Base-by-base conservation (phyloP, 495 filamentous ascomycete species). In the Sordaria brevicollis region DNA sequence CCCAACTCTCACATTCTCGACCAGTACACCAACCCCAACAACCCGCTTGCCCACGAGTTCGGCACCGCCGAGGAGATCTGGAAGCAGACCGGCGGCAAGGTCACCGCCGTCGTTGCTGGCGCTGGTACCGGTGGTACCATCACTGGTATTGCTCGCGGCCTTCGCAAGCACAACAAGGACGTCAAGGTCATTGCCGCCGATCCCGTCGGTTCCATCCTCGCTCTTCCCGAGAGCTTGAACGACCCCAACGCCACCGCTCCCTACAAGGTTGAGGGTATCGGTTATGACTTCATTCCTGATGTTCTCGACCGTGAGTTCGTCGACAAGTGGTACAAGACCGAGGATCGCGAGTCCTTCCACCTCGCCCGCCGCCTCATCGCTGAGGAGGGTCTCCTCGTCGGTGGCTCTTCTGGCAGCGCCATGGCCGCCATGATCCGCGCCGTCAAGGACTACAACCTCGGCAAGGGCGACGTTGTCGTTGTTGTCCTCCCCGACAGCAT, bases 211-310 rank as follows among this genome's bases (percentile, higher is more conserved):
- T 94, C 91, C 36, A 91, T 97, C 74, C 83, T 99, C 29, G 95
- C 95, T 21, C 72, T 94, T 21, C 95, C 95, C 5, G 85, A 88
- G 69, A 70, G 80, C 8, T 82, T 98, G 67, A 98, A 99, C 74
- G 85, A 90, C 65, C 88, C 90, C 69, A 86, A 90, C 72, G 87
- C 85, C 36, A 92, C 97, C 76, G 90, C 91, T 72, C 84, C 91
- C 5, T 99, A 99, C 76, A 98, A 98, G 82, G 95, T 99, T 0
- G 95, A 99, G 82, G 95, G 95, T 25, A 98, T 99, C 76, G 95
- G 95, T 29, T 99, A 99, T 76, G 95, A 99, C 76, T 99, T 99
- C 76, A 91, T 98, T 67, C 95, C 95, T 5, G 91, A 97, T 39
- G 95, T 99, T 1, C 86, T 99, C 31, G 90, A 96, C 74, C 92